Evolutionary conservation across 2,329 filamentous ascomycete species (phyloP).

Genomic region (Ascochyta viciae-villosae): DNA sequence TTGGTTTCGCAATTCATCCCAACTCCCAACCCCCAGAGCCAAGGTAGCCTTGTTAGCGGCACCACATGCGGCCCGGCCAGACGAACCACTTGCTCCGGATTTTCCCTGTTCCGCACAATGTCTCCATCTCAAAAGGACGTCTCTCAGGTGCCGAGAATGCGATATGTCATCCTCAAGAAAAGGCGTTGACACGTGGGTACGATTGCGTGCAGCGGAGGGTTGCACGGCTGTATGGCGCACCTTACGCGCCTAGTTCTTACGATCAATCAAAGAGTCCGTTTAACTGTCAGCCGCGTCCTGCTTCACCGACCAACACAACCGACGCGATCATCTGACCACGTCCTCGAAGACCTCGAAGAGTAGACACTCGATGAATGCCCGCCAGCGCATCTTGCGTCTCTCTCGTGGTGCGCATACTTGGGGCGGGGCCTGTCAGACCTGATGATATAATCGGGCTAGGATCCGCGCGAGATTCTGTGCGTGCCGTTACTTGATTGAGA

Average conservation of each 20-base stretch:
- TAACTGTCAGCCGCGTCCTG: slow-evolving; percentile 17
- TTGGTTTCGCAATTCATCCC: background rate
- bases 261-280: slow-evolving; percentile 7
- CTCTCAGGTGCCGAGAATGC: slow-evolving; percentile 3
- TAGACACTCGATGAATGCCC: slow-evolving; percentile 2
- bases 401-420: slow-evolving; percentile 6
- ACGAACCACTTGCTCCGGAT: slow-evolving; percentile 11
- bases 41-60: slow-evolving; percentile 11
- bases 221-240: slow-evolving; percentile 19
- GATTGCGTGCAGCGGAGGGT: slow-evolving; percentile 24
- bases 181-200: slow-evolving; percentile 28
- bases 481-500: slow-evolving; percentile 25
- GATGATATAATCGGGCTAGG: slow-evolving; percentile 17
- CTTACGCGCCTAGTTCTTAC: slow-evolving; percentile 8
- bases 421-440: slow-evolving; percentile 11
- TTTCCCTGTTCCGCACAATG: slow-evolving; percentile 5
- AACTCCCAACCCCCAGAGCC: background rate
- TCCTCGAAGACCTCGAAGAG: background rate
- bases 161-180: slow-evolving; percentile 20
- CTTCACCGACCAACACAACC: slow-evolving; percentile 15
- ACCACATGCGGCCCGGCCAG: slow-evolving; percentile 17
- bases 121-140: background rate
- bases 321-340: slow-evolving; percentile 9
- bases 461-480: slow-evolving; percentile 18
- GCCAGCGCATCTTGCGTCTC: slow-evolving; percentile 22